Evolutionary conservation across 2,329 filamentous ascomycete genomes (phyloP).

Genomic region (Xylariaceae sp.): DNA sequence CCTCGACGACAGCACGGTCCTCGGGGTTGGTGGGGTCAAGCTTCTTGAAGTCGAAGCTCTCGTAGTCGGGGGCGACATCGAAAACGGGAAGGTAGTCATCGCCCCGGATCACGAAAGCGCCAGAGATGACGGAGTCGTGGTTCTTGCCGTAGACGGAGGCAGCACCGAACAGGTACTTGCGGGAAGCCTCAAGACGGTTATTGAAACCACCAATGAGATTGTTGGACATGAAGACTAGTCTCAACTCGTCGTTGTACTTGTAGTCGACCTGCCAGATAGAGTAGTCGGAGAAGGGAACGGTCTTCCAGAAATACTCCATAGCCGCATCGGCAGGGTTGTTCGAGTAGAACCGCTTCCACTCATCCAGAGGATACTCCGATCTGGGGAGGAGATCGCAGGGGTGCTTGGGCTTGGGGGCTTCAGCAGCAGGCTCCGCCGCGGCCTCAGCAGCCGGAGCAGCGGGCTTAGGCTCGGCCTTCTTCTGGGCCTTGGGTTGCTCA

Average conservation of each 20-base stretch:
- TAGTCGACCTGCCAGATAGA: conserved; percentile 91
- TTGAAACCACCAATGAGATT: conserved; percentile 99
- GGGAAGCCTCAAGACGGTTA: conserved; percentile 89
- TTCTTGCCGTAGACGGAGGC: conserved; percentile 82
- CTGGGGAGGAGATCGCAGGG: conserved; percentile 80
- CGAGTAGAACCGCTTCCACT: conserved; percentile 99
- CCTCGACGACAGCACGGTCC: conserved; percentile 79
- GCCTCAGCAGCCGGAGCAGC: conserved; percentile 43
- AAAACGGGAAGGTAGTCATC: conserved; percentile 82
- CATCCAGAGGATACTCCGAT: conserved; percentile 78
- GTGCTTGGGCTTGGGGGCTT: conserved; percentile 90
- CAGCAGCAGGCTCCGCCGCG: conserved; percentile 27
- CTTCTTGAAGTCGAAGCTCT: conserved; percentile 96
- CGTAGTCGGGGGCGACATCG: conserved; percentile 93
- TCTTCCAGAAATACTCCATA: conserved; percentile 98
- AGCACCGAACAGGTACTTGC: conserved; percentile 95
- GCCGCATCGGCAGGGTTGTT: conserved; percentile 84
- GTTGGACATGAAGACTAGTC: conserved; percentile 96
- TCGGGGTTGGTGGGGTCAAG: conserved; percentile 82
- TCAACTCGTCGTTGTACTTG: conserved; percentile 99
- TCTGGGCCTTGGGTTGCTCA: conserved; percentile 53
- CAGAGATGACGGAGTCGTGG: conserved; percentile 86
- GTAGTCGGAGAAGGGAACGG: conserved; percentile 90
- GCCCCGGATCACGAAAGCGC: conserved; percentile 91
- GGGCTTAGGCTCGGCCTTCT: conserved; percentile 36